Percentiles rank a stretch among this genome's conserved stretches.
Conservation (phyloP, 441 rosid species). For the Croton setiger region DNA sequence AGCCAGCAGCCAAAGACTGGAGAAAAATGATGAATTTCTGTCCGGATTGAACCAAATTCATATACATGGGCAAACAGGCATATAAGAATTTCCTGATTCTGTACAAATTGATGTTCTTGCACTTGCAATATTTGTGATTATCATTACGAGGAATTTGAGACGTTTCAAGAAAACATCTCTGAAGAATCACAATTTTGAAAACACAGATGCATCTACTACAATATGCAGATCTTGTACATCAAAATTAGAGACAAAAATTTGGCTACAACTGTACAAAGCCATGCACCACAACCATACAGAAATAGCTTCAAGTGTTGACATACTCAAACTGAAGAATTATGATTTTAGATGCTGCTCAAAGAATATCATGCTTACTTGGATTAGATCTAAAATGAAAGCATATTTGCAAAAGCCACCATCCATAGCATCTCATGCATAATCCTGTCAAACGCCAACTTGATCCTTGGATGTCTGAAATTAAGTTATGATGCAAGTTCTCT, state of each 20-base stretch:
- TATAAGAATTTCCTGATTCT: no score
- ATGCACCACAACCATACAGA: neutral
- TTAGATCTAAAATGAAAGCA: neutral
- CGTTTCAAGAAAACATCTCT: no score
- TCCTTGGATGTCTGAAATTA: neutral
- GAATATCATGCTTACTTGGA: neutral
- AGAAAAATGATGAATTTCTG: no score
- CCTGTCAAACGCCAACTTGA: neutral
- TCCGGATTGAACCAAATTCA: no score
- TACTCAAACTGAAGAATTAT: neutral
- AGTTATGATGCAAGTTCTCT: slow-evolving; percentile 19
- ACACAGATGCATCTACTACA: no score
- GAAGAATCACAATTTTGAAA: no score
- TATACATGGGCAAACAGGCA: no score
- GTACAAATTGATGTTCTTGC: no score
- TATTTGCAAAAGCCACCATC: neutral
- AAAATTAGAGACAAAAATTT: neutral
- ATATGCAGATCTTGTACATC: no score
- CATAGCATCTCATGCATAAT: neutral
- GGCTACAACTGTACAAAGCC: neutral
- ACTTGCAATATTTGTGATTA: no score
- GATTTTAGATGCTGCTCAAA: neutral
- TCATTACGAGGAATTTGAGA: no score
- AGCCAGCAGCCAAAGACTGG: no score
- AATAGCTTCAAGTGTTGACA: neutral